These are phyloP conservation scores for Pachyrhizus erosus DNA, from an alignment of 306 rosid species.

Conservation along the genomic window DNA sequence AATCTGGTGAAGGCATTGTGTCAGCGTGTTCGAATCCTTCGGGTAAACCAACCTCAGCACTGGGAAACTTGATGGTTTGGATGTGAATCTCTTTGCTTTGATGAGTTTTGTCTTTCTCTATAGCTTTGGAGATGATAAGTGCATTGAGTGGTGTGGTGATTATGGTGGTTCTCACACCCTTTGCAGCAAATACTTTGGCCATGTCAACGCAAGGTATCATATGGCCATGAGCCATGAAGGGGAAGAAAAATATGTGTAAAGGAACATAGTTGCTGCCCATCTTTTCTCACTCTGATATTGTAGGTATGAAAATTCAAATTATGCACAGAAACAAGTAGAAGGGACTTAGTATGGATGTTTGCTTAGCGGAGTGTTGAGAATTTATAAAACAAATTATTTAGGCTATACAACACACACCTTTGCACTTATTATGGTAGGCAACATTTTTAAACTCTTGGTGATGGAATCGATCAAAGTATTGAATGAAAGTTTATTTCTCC, in stretches of 20 bases:
- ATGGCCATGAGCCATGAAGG: constrained; percentile 52
- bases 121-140: constrained; percentile 39
- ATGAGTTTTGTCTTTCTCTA: neutral
- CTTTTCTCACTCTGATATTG: neutral
- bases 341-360: no score
- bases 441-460: no score
- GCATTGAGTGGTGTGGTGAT: constrained; percentile 53
- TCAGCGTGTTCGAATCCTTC: constrained; percentile 39
- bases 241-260: constrained; percentile 56
- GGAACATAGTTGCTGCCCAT: neutral
- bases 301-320: no score
- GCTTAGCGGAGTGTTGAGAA: no score
- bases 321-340: no score
- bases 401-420: no score
- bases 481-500: no score
- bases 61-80: constrained; percentile 38
- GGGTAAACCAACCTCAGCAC: constrained; percentile 38
- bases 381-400: no score
- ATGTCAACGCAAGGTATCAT: constrained; percentile 13
- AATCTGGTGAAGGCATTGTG: constrained; percentile 20
- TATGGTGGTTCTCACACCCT: constrained; percentile 47
- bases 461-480: no score
- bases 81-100: neutral
- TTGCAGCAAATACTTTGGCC: constrained; percentile 50
- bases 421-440: no score